A percentile compares a stretch with the other conserved stretches of the same genome.
These are phyloP conservation scores for Leccinum fibrillosum DNA, from an alignment of 768 basidiomycete species.

Conservation along the genomic window DNA sequence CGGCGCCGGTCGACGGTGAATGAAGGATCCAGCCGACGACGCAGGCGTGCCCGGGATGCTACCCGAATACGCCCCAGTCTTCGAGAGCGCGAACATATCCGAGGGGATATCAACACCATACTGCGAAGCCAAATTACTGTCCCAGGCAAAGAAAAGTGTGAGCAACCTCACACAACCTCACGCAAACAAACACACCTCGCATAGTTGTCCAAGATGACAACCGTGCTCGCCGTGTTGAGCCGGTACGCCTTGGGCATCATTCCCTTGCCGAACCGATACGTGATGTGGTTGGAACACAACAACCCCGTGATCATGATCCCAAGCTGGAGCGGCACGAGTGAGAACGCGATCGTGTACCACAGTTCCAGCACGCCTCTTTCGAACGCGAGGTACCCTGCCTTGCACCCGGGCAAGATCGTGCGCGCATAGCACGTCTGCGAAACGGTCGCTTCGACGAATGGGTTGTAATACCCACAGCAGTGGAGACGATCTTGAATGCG, in stretches of 20 bases:
- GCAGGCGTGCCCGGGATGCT: conserved; percentile 28
- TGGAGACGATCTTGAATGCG: conserved; percentile 68
- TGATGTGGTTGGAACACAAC: conserved; percentile 80
- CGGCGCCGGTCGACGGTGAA: not conserved
- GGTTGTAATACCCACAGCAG: conserved; percentile 82
- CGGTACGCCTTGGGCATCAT: conserved; percentile 85
- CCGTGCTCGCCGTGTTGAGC: conserved; percentile 70
- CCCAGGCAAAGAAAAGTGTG: not conserved
- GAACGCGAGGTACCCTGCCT: conserved; percentile 56
- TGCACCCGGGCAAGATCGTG: conserved; percentile 71
- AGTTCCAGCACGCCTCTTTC: conserved; percentile 50
- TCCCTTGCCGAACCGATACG: conserved; percentile 84
- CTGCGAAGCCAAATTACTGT: conserved; percentile 70
- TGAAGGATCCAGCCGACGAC: conserved; percentile 10
- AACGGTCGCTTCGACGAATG: conserved; percentile 77
- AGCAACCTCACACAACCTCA: not conserved
- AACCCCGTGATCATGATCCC: conserved; percentile 58
- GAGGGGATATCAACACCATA: conserved; percentile 64
- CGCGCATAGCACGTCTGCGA: conserved; percentile 73
- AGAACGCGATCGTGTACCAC: conserved; percentile 68
- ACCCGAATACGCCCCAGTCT: conserved; percentile 40
- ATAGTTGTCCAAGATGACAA: conserved; percentile 82
- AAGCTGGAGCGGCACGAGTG: conserved; percentile 67
- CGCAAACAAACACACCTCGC: conserved; percentile 50
- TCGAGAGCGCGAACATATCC: conserved; percentile 56